phyloP scores from a whole-genome alignment of 495 filamentous ascomycete species.

The Penicillium atrosanguineum region DNA sequence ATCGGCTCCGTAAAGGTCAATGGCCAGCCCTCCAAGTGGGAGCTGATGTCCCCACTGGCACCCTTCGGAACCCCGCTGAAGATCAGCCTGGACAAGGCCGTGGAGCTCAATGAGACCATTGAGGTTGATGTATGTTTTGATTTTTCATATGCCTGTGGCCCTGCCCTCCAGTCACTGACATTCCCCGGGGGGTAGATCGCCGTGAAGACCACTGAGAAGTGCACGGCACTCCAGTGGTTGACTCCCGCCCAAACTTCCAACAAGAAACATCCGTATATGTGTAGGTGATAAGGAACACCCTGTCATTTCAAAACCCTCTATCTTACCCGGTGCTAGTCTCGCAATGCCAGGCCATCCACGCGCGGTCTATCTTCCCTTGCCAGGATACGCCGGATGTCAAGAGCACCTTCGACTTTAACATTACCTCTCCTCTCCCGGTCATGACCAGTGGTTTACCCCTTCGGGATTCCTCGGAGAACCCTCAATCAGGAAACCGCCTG shows the following conservation, averaged over 20 bases:
- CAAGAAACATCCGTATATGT: conserved; percentile 93
- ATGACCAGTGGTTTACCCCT: conserved; percentile 81
- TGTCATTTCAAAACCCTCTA: neutral
- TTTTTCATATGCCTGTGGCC: neutral
- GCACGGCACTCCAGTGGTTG: conserved; percentile 92
- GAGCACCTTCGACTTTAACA: conserved; percentile 81
- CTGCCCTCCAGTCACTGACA: neutral
- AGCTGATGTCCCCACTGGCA: conserved; percentile 62
- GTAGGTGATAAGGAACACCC: conserved; percentile 34
- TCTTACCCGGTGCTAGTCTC: conserved; percentile 53
- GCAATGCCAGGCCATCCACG: conserved; percentile 96
- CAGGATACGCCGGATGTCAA: conserved; percentile 97
- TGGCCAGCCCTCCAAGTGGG: conserved; percentile 61
- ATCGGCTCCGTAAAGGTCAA: conserved; percentile 65
- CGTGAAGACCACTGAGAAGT: conserved; percentile 73
- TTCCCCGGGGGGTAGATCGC: conserved; percentile 40
- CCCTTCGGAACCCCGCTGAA: conserved; percentile 79
- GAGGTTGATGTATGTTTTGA: conserved; percentile 51
- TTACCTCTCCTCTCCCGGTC: conserved; percentile 82
- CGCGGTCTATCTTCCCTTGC: conserved; percentile 88
- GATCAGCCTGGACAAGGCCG: conserved; percentile 62
- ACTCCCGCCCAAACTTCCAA: conserved; percentile 87
- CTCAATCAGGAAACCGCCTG: conserved; percentile 43
- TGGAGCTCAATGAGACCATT: conserved; percentile 59
- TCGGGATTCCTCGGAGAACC: conserved; percentile 43